These are phyloP conservation scores for Trypanosoma lewisi DNA, from an alignment of 208 protist genomes.

Conservation along the genomic window DNA sequence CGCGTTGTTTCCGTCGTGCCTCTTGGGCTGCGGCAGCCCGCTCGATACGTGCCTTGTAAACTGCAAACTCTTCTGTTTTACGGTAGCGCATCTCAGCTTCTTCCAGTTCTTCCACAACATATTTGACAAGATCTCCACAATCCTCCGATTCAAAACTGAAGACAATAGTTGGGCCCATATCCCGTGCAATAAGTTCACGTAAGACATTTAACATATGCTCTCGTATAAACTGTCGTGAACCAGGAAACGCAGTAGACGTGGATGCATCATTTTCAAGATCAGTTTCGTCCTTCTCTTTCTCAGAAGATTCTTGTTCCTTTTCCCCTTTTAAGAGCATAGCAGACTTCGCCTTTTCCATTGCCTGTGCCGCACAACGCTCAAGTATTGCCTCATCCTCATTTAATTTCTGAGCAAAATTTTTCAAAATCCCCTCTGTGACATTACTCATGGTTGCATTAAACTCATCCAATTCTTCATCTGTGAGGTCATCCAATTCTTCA, in stretches of 20 bases:
- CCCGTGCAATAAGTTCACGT: conserved; percentile 76
- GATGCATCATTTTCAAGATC: neutral
- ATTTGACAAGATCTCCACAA: conserved; percentile 86
- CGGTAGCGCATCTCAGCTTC: conserved; percentile 74
- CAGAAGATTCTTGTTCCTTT: conserved; percentile 7
- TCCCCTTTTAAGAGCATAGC: neutral
- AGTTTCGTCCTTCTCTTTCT: conserved; percentile 7
- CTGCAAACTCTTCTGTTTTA: conserved; percentile 83
- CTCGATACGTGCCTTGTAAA: conserved; percentile 65
- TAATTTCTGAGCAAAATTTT: conserved; percentile 69
- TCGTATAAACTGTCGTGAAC: conserved; percentile 80
- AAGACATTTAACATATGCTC: conserved; percentile 87
- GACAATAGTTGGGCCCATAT: conserved; percentile 90
- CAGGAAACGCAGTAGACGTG: conserved; percentile 46
- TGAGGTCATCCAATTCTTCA: conserved; percentile 35
- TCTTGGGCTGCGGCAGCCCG: conserved; percentile 62
- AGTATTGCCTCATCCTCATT: conserved; percentile 66
- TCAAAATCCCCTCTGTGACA: conserved; percentile 54
- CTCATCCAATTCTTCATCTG: conserved; percentile 31
- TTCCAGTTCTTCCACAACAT: conserved; percentile 77
- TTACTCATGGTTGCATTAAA: conserved; percentile 57
- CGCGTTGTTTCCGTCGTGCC: conserved; percentile 53
- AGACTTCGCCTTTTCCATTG: conserved; percentile 31
- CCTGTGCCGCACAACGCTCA: conserved; percentile 51
- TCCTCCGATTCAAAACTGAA: conserved; percentile 90